Percentiles rank a stretch among this genome's conserved stretches.
Evolutionary conservation across 2,329 filamentous ascomycete species (phyloP).

Genomic region (Ophiostoma perfectum): DNA sequence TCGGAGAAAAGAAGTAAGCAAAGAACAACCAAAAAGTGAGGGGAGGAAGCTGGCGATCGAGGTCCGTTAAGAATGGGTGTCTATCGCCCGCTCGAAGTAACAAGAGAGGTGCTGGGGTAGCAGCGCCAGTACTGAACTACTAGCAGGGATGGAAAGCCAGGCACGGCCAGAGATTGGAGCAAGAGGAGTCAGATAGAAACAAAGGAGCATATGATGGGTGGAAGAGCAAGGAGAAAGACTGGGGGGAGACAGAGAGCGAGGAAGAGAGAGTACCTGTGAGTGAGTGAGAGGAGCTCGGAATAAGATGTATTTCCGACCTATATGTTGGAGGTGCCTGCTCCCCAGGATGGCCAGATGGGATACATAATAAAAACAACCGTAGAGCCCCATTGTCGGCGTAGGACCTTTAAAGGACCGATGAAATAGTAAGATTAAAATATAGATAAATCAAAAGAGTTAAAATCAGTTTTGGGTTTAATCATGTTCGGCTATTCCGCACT

Average conservation of each 20-base stretch:
- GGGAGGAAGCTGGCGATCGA: not conserved
- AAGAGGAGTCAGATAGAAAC: not conserved
- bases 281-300: conserved; percentile 12
- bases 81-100: conserved; percentile 3
- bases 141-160: not conserved
- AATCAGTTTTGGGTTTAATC: too few relatives aligned
- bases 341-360: not conserved
- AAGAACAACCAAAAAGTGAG: not conserved
- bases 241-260: not conserved
- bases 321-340: not conserved
- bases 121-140: not conserved
- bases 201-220: not conserved
- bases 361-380: not conserved
- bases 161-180: not conserved
- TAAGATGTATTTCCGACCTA: conserved; percentile 18
- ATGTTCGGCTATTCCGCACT: too few relatives aligned
- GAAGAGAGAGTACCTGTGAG: not conserved
- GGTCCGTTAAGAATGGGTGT: not conserved
- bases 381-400: conserved; percentile 7
- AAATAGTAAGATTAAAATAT: not conserved
- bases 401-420: not conserved
- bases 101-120: conserved; percentile 7
- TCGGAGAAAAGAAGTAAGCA: not conserved
- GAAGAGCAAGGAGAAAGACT: not conserved
- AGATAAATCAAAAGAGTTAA: not conserved